A percentile compares a stretch with the other conserved stretches of the same genome.
Conservation (phyloP, 495 filamentous ascomycete species). For the Bathelium albidoporum region DNA sequence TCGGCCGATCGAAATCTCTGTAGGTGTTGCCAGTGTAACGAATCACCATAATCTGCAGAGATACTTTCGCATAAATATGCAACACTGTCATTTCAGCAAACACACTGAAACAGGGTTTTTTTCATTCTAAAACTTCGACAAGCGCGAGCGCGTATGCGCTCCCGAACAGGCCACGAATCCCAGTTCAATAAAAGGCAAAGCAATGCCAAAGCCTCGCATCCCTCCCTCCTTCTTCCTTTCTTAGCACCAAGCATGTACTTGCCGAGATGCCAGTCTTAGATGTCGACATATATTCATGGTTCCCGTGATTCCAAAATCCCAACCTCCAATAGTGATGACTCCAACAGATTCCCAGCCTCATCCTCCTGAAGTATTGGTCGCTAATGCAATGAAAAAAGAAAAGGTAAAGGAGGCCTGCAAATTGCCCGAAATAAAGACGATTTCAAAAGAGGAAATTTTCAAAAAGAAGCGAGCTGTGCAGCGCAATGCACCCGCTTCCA, state of each 20-base stretch:
- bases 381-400: not conserved
- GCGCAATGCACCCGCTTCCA: not conserved
- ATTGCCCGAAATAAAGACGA: no score
- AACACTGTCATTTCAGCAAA: not conserved
- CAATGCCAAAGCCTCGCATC: not conserved
- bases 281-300: not conserved
- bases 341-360: not conserved
- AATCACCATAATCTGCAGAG: not conserved
- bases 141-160: not conserved
- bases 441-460: no score
- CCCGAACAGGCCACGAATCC: not conserved
- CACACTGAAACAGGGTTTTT: not conserved
- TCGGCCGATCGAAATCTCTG: no score
- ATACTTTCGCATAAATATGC: not conserved
- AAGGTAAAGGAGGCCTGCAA: no score
- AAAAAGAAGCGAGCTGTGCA: not conserved
- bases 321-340: not conserved
- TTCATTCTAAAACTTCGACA: not conserved
- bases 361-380: slow-evolving; percentile 1
- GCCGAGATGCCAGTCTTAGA: not conserved
- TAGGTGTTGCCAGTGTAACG: not conserved
- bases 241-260: not conserved
- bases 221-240: not conserved
- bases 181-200: not conserved
- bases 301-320: not conserved